Base-by-base conservation (phyloP, 768 basidiomycete genomes). In the Pisolithus sp. region DNA sequence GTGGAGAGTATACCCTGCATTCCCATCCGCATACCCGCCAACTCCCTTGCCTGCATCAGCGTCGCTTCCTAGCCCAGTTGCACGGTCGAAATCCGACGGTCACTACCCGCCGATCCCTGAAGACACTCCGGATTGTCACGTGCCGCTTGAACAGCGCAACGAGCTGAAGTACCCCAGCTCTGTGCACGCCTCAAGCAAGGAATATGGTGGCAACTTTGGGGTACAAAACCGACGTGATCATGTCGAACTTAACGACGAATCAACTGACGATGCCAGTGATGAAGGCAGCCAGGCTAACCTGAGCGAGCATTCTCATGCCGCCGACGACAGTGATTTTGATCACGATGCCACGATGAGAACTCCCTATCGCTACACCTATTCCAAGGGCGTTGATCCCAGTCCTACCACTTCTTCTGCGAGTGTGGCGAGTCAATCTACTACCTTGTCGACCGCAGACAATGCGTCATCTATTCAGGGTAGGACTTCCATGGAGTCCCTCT, bases 1-100 rank as follows among this genome's bases (percentile, higher is more conserved):
- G 56, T 89, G 85, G 85, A 70, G 83, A 51, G 71, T 78, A 62
- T 89, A 88, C 57, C 86, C 86, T 12, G 73, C 82, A 17, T 83
- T 88, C 48, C 87, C 87, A 28, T 81, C 87, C 5, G 87, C 87
- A 31, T 89, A 89, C 59, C 86, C 86, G 8, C 74, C 84, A 0
- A 87, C 84, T 13, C 86, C 85, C 10, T 57, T 80, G n/a, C 69
- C 70, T 20, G 65, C 67, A 17, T 65, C 73, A 3, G 59, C 71
- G 23, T 64, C 61, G 18, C 69, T 72, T 44, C 70, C 64, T 53
- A 46, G 42, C 8, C 61, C 51, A 18, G 47, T 57, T 17, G 52
- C 47, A 9, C 28, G 51, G 13, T 12, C 49, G 13, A 50, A 50
- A 31, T 49, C 46, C 21, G 46, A 51, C 34, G 23, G 20, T 20